Base-by-base conservation (phyloP, 495 filamentous ascomycete genomes). In the Penicillium cataractarum region DNA sequence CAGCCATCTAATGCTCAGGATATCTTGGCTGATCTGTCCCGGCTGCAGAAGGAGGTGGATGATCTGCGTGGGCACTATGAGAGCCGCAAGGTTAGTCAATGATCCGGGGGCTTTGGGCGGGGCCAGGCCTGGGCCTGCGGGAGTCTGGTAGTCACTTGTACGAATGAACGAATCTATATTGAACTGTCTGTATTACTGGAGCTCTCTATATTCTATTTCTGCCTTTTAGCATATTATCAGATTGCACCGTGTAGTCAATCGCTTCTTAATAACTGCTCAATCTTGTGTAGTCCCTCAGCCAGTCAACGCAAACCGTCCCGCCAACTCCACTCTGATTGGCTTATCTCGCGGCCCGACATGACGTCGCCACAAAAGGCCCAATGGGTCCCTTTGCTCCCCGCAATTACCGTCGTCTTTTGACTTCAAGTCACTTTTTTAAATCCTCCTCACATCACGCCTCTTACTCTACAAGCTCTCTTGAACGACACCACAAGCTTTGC, bases 31-130 rank as follows among this genome's bases (percentile, higher is more conserved):
- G 88, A 90, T 74, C 75, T 92, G 37, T 79, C 84, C 7, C 83
- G 85, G 50, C 71, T 92, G 60, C 89, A 89, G 72, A 84, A 81
- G 72, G 89, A 92, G 70, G 89, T 92, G 49, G 89, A 92, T 74
- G 87, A 86, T 51, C 70, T 90, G 35, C 81, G 87, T 63, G 86
- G 84, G 1, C 82, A 82, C 60, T 86, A 83, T 62, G 81, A 79
- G 56, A 74, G 55, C 56, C 71, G 67, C 40, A 71, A 72, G 46
- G 64, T 63, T 48, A 71, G 67, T 49, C 53, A 74, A 49, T 65
- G 53, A 61, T 22, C 31, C 15, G 31, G 42, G 42, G 21, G 42
- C n/a, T 46, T n/a, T 54, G 51, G 32, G 10, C n/a, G 8, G 29
- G 32, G 7, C 29, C 12, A n/a, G 51, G 31, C 51, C 29, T 52